A percentile compares a stretch with the other conserved stretches of the same genome.
Evolutionary conservation across 768 basidiomycete genomes (phyloP).

Genomic region (Boletus speciosus): DNA sequence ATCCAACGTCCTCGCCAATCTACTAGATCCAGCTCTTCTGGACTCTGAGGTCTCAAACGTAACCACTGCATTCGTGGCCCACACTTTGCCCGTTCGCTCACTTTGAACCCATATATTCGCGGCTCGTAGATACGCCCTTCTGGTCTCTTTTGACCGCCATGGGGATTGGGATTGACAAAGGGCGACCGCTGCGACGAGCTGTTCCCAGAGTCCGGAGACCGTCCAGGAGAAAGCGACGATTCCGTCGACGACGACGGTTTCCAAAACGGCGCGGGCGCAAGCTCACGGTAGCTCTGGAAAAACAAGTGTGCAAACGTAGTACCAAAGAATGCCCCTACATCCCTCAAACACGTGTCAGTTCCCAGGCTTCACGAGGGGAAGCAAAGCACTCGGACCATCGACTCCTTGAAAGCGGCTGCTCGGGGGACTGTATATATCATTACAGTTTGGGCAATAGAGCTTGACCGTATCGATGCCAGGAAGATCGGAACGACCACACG

Average conservation of each 20-base stretch:
- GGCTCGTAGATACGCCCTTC: slow-evolving; percentile 85
- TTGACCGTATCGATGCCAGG: slow-evolving; percentile 98
- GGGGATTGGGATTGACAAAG: slow-evolving; percentile 84
- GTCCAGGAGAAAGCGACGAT: slow-evolving; percentile 52
- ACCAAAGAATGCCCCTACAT: slow-evolving; percentile 93
- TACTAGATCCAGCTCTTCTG: slow-evolving; percentile 78
- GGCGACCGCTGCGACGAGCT: slow-evolving; percentile 49
- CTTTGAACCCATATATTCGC: slow-evolving; percentile 96
- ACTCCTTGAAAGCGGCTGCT: slow-evolving; percentile 94
- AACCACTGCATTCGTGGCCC: slow-evolving; percentile 99
- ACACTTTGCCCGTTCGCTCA: slow-evolving; percentile 89
- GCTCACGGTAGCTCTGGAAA: slow-evolving; percentile 95
- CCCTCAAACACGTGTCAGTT: slow-evolving; percentile 18
- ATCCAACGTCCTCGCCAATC: slow-evolving; percentile 93
- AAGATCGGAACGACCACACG: slow-evolving; percentile 92
- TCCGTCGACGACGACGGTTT: slow-evolving; percentile 57
- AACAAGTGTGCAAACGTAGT: slow-evolving; percentile 98
- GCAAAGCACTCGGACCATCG: slow-evolving; percentile 58
- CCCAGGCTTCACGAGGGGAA: slow-evolving; percentile 7
- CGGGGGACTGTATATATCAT: slow-evolving; percentile 94
- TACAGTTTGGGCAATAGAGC: slow-evolving; percentile 96
- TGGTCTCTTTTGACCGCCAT: slow-evolving; percentile 87
- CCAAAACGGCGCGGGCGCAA: slow-evolving; percentile 93
- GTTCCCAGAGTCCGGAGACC: slow-evolving; percentile 50
- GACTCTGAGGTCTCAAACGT: slow-evolving; percentile 76